These are phyloP conservation scores for Phyllosticta capitalensis DNA, from an alignment of 2,329 filamentous ascomycete genomes.

Conservation along the genomic window DNA sequence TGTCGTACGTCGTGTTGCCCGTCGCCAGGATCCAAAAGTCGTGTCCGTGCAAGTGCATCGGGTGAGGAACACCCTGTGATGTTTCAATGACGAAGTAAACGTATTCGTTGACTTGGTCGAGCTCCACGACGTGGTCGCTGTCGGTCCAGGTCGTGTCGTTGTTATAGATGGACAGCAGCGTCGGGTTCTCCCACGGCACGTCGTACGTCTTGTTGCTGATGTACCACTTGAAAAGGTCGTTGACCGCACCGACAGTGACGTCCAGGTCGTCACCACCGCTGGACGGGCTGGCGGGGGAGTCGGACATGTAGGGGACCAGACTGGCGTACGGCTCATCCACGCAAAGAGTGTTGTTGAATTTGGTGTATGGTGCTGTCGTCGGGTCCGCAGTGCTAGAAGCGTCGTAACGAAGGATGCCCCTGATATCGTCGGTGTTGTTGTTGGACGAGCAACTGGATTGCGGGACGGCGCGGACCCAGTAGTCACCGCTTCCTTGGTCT, in stretches of 20 bases:
- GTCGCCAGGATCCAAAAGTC: slow-evolving; percentile 45
- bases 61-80: slow-evolving; percentile 16
- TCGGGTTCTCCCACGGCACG: slow-evolving; percentile 41
- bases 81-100: slow-evolving; percentile 19
- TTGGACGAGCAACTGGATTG: slow-evolving; percentile 21
- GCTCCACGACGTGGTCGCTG: slow-evolving; percentile 15
- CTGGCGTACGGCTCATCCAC: slow-evolving; percentile 26
- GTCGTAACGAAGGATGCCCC: slow-evolving; percentile 33
- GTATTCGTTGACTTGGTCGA: slow-evolving; percentile 15
- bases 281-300: slow-evolving; percentile 12
- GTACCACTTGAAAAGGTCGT: slow-evolving; percentile 23
- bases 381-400: slow-evolving; percentile 27
- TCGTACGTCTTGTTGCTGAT: slow-evolving; percentile 38
- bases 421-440: slow-evolving; percentile 20
- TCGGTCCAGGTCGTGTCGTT: slow-evolving; percentile 17
- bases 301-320: slow-evolving; percentile 31
- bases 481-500: slow-evolving; percentile 22
- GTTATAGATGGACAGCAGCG: slow-evolving; percentile 27
- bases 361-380: slow-evolving; percentile 21
- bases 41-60: slow-evolving; percentile 26
- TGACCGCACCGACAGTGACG: slow-evolving; percentile 17
- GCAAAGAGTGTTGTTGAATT: slow-evolving; percentile 26
- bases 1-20: slow-evolving; percentile 15
- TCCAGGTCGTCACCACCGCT: slow-evolving; percentile 14
- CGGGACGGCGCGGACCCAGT: slow-evolving; percentile 25